Conservation (phyloP, 1,139 yeast species). For the Zygoascus sp. region DNA sequence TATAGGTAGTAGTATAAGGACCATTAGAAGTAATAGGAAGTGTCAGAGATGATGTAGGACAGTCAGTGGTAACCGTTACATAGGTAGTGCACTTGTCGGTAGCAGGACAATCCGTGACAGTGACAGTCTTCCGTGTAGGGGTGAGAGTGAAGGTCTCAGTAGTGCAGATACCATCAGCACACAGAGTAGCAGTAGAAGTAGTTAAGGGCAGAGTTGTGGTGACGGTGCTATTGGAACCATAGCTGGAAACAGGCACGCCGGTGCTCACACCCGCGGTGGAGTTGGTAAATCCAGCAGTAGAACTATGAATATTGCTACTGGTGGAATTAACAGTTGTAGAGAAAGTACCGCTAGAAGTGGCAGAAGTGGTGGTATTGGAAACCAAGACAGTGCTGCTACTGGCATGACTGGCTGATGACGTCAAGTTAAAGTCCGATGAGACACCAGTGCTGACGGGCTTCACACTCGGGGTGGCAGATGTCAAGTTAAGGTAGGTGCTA, state of each 20-base stretch:
- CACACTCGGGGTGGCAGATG: no score
- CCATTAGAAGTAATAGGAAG: background rate
- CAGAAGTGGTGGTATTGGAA: slow-evolving; percentile 6
- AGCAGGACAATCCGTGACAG: slow-evolving; percentile 9
- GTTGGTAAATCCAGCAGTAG: no score
- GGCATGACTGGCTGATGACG: no score
- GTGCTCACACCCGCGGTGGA: background rate
- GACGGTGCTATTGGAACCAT: background rate
- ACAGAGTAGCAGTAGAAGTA: slow-evolving; percentile 6
- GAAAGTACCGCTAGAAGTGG: slow-evolving; percentile 7
- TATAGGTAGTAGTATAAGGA: background rate
- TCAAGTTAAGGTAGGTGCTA: no score
- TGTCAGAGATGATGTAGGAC: slow-evolving; percentile 1
- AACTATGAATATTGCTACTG: no score
- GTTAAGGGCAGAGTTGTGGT: slow-evolving; percentile 8
- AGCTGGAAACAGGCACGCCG: background rate
- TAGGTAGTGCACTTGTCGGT: background rate
- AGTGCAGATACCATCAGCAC: slow-evolving; percentile 3
- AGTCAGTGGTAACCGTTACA: slow-evolving; percentile 4
- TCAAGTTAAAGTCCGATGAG: no score
- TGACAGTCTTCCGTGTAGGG: slow-evolving; percentile 7
- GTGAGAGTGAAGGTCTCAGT: slow-evolving; percentile 7
- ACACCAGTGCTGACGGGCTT: no score
- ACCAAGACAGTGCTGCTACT: slow-evolving; percentile 4
- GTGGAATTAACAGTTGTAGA: slow-evolving; percentile 7